Evolutionary conservation across 148 eudicot species (phyloP), one percentile per base, ranked within the genome.

Genomic region (Camellia granthamiana): DNA sequence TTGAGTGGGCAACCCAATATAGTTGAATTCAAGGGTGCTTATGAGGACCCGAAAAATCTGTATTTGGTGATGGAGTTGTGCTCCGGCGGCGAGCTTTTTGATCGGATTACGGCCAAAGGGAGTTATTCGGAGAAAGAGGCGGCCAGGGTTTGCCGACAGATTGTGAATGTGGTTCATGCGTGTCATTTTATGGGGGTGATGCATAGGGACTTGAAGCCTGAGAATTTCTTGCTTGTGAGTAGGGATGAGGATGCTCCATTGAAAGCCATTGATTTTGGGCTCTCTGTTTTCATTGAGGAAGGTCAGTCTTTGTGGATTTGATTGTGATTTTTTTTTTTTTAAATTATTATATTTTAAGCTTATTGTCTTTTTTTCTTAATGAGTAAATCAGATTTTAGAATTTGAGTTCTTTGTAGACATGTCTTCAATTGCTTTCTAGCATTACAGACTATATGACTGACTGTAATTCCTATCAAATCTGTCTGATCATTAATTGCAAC

Each of bases 111-210:
- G 5, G 85, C 83, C 0, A 90, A 81, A 73, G 95, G 93, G 30
- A 86, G 81, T 52, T 94, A 88, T 64, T 84, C 94, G 6, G 98
- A 94, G 83, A 94, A 84, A 64, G 93, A 94, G 44, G 98, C 98
- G 16, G 95, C 98, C n/a, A 84, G 82, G 64, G 74, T 94, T 13
- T 92, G 89, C 51, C 85, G 94, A 73, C 98, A 92, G 82, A 85
- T 94, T 82, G 92, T 94, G 76, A 94, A 90, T 84, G 98, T 94
- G 83, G 97, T 94, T 77, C 95, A 94, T 85, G 95, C 87, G 8
- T 94, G 98, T 56, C 98, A 94, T 94, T 94, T 94, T 65, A 85
- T 94, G 93, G 98, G 98, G n/a, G 98, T 94, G 52, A 90, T 94
- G 82, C 98, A 94, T 84, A 83, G 98, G 65, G 98, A 94, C 77